Conservation (phyloP, 2,329 filamentous ascomycete species). For the Trichoderma simmonsii region DNA sequence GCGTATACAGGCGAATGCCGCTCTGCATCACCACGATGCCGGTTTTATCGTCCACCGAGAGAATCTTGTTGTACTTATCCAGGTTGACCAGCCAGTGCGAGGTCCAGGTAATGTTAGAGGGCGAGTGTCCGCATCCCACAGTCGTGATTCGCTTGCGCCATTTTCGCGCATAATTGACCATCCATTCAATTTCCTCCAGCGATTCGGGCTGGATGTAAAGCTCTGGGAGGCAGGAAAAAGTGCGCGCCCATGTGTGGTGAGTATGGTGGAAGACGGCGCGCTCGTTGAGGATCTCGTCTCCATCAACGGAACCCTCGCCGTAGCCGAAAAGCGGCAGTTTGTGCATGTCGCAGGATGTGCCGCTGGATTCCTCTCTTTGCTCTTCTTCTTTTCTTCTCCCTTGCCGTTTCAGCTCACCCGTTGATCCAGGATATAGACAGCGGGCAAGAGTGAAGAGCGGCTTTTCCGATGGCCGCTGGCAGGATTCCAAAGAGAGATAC, state of each 20-base stretch:
- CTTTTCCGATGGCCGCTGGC: neutral
- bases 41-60: constrained; percentile 64
- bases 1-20: constrained; percentile 76
- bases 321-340: constrained; percentile 39
- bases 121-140: constrained; percentile 89
- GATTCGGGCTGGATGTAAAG: constrained; percentile 84
- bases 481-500: neutral
- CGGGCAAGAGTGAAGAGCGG: neutral
- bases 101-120: constrained; percentile 86
- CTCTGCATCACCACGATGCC: constrained; percentile 74
- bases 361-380: neutral
- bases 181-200: constrained; percentile 77
- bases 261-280: constrained; percentile 68
- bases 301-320: constrained; percentile 25
- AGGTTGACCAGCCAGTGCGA: constrained; percentile 94
- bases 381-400: neutral
- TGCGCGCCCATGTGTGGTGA: constrained; percentile 93
- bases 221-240: constrained; percentile 84
- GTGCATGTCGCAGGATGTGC: neutral
- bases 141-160: constrained; percentile 80
- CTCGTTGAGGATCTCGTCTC: constrained; percentile 60
- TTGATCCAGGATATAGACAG: neutral
- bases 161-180: constrained; percentile 73
- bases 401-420: neutral
- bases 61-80: constrained; percentile 72